A percentile compares a stretch with the other conserved stretches of the same genome.
phyloP scores from a whole-genome alignment of 1,284 basidiomycete genomes.

The Pterulicium gracile region DNA sequence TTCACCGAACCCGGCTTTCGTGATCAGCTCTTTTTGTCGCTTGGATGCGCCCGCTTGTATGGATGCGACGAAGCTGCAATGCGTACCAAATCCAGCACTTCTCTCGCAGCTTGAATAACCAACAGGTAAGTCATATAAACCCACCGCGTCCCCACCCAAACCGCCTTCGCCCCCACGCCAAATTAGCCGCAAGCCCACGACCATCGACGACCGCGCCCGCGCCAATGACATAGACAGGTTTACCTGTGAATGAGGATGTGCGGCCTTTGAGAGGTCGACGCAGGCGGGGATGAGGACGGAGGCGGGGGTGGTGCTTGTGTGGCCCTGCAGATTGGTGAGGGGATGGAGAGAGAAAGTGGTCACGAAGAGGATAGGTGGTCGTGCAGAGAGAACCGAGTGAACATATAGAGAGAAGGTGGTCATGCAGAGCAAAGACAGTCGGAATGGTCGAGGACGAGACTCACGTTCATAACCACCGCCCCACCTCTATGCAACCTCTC shows the following conservation, averaged over 20 bases:
- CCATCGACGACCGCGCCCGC: conserved; percentile 82
- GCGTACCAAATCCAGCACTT: conserved; percentile 60
- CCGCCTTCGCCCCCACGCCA: conserved; percentile 77
- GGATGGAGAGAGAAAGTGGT: too few relatives aligned
- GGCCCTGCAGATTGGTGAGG: conserved; percentile 71
- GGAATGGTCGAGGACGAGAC: conserved; percentile 59
- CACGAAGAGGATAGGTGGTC: too few relatives aligned
- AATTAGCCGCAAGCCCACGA: conserved; percentile 67
- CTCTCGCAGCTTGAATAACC: conserved; percentile 74
- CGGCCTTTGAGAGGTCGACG: conserved; percentile 59
- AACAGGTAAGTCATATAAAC: conserved; percentile 75
- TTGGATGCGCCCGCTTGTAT: conserved; percentile 46
- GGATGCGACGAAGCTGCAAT: conserved; percentile 57
- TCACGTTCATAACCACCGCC: conserved; percentile 64
- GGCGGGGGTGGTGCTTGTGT: conserved; percentile 68
- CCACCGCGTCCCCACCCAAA: conserved; percentile 90
- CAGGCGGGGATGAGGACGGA: conserved; percentile 72
- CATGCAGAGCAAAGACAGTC: neutral
- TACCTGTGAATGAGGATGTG: conserved; percentile 65
- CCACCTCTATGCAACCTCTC: conserved; percentile 32
- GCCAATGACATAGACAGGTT: conserved; percentile 68
- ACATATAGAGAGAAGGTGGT: neutral
- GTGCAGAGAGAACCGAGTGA: too few relatives aligned
- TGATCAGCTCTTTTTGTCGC: conserved; percentile 39
- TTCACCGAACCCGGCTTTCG: conserved; percentile 31